Evolutionary conservation across 768 basidiomycete genomes (phyloP).

Genomic region (Chalciporus sphaerocephalus): DNA sequence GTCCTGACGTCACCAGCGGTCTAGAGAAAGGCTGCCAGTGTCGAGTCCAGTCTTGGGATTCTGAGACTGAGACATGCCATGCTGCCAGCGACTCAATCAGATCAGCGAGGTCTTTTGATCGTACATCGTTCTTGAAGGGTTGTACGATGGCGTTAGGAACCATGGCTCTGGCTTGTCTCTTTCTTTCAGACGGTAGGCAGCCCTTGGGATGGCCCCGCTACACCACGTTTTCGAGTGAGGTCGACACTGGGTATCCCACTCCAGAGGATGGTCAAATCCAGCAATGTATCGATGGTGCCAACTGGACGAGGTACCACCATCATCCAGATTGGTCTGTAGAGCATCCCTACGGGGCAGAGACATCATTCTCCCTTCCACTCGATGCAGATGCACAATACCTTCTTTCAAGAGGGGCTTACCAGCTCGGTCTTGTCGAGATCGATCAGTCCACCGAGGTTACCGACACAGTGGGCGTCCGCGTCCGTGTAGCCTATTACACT

Average conservation of each 20-base stretch:
- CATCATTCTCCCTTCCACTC: slow-evolving; percentile 28
- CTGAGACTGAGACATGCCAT: not conserved
- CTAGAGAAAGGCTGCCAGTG: slow-evolving; percentile 22
- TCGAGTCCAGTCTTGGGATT: slow-evolving; percentile 1
- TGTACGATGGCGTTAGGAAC: slow-evolving; percentile 5
- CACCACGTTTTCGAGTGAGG: slow-evolving; percentile 3
- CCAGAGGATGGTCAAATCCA: slow-evolving; percentile 2
- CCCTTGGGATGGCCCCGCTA: not conserved
- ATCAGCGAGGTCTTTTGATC: not conserved
- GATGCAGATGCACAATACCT: slow-evolving; percentile 30
- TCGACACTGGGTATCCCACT: not conserved
- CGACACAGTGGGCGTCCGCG: slow-evolving; percentile 28
- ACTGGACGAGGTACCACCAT: slow-evolving; percentile 25
- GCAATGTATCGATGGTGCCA: slow-evolving; percentile 15
- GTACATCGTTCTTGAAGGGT: slow-evolving; percentile 10
- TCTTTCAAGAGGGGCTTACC: slow-evolving; percentile 26
- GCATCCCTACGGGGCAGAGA: slow-evolving; percentile 24
- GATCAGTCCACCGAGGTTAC: slow-evolving; percentile 25
- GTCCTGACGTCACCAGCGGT: slow-evolving; percentile 2
- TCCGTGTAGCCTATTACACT: slow-evolving; percentile 22
- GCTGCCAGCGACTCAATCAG: not conserved
- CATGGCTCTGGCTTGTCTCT: slow-evolving; percentile 13
- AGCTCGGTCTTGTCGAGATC: slow-evolving; percentile 28
- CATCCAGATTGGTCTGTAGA: slow-evolving; percentile 20
- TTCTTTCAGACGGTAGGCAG: slow-evolving; percentile 5